Conservation (phyloP, 257 asterid genomes). For the Petrea volubilis region DNA sequence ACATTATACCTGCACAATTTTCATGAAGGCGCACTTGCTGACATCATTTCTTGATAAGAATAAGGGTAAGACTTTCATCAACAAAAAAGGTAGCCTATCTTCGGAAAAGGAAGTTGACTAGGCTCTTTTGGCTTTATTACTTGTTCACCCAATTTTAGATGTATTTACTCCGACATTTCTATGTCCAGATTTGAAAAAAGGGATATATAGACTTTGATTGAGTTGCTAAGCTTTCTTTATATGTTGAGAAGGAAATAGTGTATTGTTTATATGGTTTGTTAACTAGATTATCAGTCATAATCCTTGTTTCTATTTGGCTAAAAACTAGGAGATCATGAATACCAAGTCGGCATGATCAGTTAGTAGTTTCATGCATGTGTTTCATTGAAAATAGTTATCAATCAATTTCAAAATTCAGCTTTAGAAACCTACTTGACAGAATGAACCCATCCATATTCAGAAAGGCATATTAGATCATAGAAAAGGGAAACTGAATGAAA, state of each 20-base stretch:
- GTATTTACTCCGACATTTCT: neutral
- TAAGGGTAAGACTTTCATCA: neutral
- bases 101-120: neutral
- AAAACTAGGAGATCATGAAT: neutral
- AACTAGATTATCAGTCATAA: neutral
- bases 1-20: neutral
- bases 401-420: neutral
- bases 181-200: neutral
- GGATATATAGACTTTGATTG: neutral
- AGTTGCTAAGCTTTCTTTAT: neutral
- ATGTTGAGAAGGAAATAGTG: neutral
- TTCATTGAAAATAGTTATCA: too few relatives aligned
- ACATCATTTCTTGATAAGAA: neutral
- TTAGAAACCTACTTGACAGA: too few relatives aligned
- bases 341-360: neutral
- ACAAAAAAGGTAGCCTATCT: neutral
- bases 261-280: neutral
- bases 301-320: too few relatives aligned
- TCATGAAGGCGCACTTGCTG: neutral
- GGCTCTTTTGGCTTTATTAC: neutral
- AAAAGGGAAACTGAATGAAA: too few relatives aligned
- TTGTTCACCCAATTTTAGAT: neutral
- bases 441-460: too few relatives aligned
- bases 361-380: too few relatives aligned
- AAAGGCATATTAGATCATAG: too few relatives aligned